These are phyloP conservation scores for Pythium aphanidermatum DNA, from an alignment of 352 stramenopile species.

Conservation along the genomic window DNA sequence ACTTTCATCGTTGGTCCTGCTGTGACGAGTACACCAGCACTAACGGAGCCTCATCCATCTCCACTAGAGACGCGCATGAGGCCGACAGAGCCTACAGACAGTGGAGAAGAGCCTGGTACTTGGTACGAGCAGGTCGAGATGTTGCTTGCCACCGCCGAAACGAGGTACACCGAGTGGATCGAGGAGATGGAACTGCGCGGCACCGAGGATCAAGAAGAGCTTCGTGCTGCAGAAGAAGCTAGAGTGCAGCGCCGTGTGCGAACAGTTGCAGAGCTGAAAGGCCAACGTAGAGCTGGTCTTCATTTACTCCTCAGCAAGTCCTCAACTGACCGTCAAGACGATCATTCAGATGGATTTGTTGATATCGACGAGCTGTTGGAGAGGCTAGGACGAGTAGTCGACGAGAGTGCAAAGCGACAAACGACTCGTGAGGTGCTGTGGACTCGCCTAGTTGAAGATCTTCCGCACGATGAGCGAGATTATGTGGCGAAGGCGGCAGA, in stretches of 20 bases:
- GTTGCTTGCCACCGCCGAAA: conserved; percentile 21
- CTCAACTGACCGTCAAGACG: too few species aligned
- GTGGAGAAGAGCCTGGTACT: conserved; percentile 5
- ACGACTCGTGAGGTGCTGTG: conserved; percentile 21
- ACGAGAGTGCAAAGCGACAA: conserved; percentile 27
- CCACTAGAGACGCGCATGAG: too few species aligned
- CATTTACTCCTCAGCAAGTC: too few species aligned
- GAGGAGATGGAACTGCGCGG: conserved; percentile 18
- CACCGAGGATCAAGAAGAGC: conserved; percentile 11
- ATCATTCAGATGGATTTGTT: neutral
- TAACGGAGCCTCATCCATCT: too few species aligned
- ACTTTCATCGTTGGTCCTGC: too few species aligned
- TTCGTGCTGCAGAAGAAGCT: conserved; percentile 7
- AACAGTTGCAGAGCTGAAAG: conserved; percentile 8
- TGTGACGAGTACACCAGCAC: too few species aligned
- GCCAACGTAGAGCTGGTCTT: conserved; percentile 1
- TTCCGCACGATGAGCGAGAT: conserved; percentile 36
- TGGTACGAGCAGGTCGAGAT: conserved; percentile 29
- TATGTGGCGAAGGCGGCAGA: conserved; percentile 47
- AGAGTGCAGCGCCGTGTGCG: conserved; percentile 8
- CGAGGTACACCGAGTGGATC: conserved; percentile 13
- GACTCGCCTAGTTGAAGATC: conserved; percentile 33
- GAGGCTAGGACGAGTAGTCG: conserved; percentile 35
- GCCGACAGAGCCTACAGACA: too few species aligned
- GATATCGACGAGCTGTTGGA: conserved; percentile 28